A percentile compares a stretch with the other conserved stretches of the same genome.
Evolutionary conservation across 352 stramenopile genomes (phyloP).

Genomic region (Pythium biforme): DNA sequence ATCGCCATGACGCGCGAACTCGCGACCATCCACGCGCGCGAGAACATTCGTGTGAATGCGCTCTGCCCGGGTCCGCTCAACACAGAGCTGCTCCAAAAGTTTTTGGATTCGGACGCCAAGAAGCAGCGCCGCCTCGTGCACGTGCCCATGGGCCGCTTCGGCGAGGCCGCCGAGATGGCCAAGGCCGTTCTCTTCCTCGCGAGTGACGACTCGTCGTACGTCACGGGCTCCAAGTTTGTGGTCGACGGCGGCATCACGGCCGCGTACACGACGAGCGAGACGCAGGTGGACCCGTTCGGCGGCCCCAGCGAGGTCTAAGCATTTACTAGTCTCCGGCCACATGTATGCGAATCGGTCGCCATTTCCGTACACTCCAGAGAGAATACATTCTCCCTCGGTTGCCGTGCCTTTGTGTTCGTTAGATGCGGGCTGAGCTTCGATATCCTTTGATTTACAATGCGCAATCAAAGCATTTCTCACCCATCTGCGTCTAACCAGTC

Average conservation of each 20-base stretch:
- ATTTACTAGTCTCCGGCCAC: too few species aligned
- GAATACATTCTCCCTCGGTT: too few species aligned
- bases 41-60: constrained; percentile 89
- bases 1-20: constrained; percentile 86
- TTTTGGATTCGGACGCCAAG: constrained; percentile 82
- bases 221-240: constrained; percentile 85
- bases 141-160: constrained; percentile 86
- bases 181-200: constrained; percentile 86
- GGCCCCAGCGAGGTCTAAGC: constrained; percentile 75
- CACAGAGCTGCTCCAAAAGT: constrained; percentile 86
- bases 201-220: constrained; percentile 83
- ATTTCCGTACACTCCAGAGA: too few species aligned
- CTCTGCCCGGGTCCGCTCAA: constrained; percentile 84
- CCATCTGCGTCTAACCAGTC: too few species aligned
- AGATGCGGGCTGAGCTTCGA: too few species aligned
- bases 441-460: too few species aligned
- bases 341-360: too few species aligned
- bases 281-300: constrained; percentile 76
- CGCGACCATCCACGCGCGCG: constrained; percentile 78
- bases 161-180: constrained; percentile 84
- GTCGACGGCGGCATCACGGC: constrained; percentile 88
- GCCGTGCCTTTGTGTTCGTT: too few species aligned
- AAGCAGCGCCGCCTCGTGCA: constrained; percentile 85
- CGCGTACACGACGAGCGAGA: constrained; percentile 83
- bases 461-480: too few species aligned